phyloP scores from a whole-genome alignment of 345 rosid species.

The Camelina laxa region DNA sequence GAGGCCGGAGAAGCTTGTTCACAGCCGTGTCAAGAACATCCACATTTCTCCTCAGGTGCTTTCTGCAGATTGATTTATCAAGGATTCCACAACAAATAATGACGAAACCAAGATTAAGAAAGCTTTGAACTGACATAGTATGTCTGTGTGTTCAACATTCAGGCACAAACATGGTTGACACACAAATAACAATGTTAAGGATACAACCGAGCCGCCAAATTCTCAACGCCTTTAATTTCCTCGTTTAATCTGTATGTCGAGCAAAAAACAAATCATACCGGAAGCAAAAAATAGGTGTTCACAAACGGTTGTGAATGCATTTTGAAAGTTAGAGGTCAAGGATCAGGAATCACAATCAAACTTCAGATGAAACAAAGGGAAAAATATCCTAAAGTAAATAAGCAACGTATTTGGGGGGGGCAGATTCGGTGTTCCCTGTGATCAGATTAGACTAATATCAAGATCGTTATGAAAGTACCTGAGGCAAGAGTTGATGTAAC shows the following conservation, averaged over 20 bases:
- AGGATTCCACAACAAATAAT: constrained; percentile 43
- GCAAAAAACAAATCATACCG: neutral
- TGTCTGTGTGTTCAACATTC: constrained; percentile 7
- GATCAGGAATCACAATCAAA: neutral
- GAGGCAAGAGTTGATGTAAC: constrained; percentile 89
- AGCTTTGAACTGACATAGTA: neutral
- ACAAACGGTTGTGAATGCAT: neutral
- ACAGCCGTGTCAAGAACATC: constrained; percentile 83
- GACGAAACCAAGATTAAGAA: neutral
- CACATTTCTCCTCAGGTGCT: constrained; percentile 76
- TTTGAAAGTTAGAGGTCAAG: constrained; percentile 1
- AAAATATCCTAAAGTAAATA: neutral
- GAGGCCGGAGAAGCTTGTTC: constrained; percentile 68
- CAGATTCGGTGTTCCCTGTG: neutral
- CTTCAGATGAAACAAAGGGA: neutral
- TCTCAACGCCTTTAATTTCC: constrained; percentile 82
- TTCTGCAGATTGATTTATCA: constrained; percentile 55
- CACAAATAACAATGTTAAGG: constrained; percentile 51
- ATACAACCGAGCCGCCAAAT: constrained; percentile 77
- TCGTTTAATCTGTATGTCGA: constrained; percentile 73
- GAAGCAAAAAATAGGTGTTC: neutral
- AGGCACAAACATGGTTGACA: constrained; percentile 3
- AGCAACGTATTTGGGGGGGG: constrained; percentile 16
- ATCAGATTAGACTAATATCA: neutral
- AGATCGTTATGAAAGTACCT: constrained; percentile 52